Conservation (phyloP, 371 early-diverging fungal species). For the Quaeritorhiza haematococci region DNA sequence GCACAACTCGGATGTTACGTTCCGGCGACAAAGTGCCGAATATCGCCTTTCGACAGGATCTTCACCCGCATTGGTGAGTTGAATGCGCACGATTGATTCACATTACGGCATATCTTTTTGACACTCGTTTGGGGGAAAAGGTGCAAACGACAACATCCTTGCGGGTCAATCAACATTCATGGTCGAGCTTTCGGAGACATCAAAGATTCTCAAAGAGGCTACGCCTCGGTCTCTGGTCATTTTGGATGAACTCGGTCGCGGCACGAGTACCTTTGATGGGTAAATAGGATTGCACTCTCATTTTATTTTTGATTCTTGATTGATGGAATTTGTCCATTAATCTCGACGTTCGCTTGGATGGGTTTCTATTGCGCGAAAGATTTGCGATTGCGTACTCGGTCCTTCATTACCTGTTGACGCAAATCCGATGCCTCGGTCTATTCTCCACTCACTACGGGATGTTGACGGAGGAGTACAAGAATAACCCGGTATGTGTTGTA, state of each 20-base stretch:
- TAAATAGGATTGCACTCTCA: not conserved
- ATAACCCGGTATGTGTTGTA: slow-evolving; percentile 33
- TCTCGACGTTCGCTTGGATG: too few relatives aligned
- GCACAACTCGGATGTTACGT: slow-evolving; percentile 98
- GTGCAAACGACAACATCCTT: slow-evolving; percentile 96
- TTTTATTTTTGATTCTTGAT: not conserved
- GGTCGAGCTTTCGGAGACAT: slow-evolving; percentile 89
- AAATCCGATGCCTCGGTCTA: slow-evolving; percentile 83
- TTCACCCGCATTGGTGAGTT: slow-evolving; percentile 82
- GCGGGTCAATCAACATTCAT: slow-evolving; percentile 99
- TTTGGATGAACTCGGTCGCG: slow-evolving; percentile 99
- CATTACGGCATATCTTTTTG: not conserved
- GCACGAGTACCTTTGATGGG: slow-evolving; percentile 98
- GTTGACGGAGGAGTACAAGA: slow-evolving; percentile 77
- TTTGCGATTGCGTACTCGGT: slow-evolving; percentile 95
- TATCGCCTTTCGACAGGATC: slow-evolving; percentile 93
- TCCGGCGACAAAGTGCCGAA: slow-evolving; percentile 71
- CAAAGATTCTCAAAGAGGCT: slow-evolving; percentile 88
- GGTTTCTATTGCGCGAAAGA: slow-evolving; percentile 22
- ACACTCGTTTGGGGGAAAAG: too few relatives aligned
- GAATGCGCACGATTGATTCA: not conserved
- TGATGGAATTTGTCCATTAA: not conserved
- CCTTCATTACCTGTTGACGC: slow-evolving; percentile 77
- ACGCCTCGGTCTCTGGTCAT: slow-evolving; percentile 95
- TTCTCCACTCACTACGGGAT: slow-evolving; percentile 98